Percentiles rank a stretch among this genome's conserved stretches.
Evolutionary conservation across 176 grass and related monocot genomes (phyloP).

Genomic region (Oryza punctata): DNA sequence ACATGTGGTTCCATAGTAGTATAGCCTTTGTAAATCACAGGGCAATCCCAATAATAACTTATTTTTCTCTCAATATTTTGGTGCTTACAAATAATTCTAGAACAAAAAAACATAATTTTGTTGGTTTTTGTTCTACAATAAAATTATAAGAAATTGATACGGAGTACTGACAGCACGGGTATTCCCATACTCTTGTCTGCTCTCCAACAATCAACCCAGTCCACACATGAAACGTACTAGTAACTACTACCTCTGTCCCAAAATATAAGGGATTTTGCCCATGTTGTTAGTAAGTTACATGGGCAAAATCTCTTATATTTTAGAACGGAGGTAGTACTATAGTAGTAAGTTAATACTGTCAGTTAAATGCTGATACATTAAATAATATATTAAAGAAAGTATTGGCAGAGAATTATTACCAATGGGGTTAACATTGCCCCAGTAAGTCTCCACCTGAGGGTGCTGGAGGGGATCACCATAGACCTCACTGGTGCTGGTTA

Average conservation of each 20-base stretch:
- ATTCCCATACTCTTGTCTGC: background rate
- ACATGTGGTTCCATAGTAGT: background rate
- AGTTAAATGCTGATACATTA: background rate
- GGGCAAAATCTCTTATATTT: too few relatives aligned
- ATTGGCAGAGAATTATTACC: slow-evolving; percentile 47
- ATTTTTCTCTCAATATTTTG: background rate
- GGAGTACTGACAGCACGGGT: background rate
- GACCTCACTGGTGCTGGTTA: slow-evolving; percentile 86
- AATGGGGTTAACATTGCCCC: slow-evolving; percentile 95
- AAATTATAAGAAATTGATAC: background rate
- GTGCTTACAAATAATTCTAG: background rate
- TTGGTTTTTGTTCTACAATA: background rate
- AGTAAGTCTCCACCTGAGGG: slow-evolving; percentile 89
- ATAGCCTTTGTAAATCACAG: background rate
- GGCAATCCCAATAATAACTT: background rate
- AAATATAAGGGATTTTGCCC: too few relatives aligned
- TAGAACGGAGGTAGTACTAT: too few relatives aligned
- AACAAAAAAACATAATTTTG: slow-evolving; percentile 2
- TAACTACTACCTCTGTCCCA: too few relatives aligned
- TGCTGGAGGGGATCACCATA: slow-evolving; percentile 87
- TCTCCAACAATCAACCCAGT: background rate
- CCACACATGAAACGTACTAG: background rate
- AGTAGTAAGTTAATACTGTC: background rate
- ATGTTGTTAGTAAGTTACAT: too few relatives aligned
- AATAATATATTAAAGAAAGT: background rate